Conservation (phyloP, 352 stramenopile species). For the Globisporangium splendens region DNA sequence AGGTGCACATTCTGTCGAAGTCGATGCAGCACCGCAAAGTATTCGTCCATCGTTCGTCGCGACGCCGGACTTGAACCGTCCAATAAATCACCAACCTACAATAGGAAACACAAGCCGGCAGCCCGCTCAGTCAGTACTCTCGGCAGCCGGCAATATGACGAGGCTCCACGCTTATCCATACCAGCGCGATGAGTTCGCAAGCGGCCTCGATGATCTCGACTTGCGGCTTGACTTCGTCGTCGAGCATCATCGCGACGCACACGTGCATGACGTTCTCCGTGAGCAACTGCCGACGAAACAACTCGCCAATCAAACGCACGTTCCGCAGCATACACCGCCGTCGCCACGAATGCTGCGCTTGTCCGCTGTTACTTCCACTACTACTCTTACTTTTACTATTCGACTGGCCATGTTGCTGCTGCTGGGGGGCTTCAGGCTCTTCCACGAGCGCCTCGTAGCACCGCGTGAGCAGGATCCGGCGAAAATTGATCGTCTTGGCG, state of each 20-base stretch:
- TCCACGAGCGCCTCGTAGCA: slow-evolving; percentile 82
- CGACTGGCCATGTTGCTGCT: slow-evolving; percentile 9
- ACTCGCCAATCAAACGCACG: slow-evolving; percentile 64
- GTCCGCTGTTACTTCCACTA: slow-evolving; percentile 11
- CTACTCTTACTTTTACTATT: slow-evolving; percentile 16
- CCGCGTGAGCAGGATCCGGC: slow-evolving; percentile 69
- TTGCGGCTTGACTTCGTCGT: slow-evolving; percentile 63
- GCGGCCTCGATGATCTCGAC: slow-evolving; percentile 64
- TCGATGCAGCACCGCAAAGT: slow-evolving; percentile 66
- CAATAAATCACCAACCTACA: slow-evolving; percentile 71
- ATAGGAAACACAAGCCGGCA: not conserved
- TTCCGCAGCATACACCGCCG: slow-evolving; percentile 76
- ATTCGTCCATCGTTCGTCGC: slow-evolving; percentile 79
- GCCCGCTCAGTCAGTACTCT: no score
- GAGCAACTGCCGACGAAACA: slow-evolving; percentile 74
- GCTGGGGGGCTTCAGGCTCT: slow-evolving; percentile 36
- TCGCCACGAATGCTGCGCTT: slow-evolving; percentile 58
- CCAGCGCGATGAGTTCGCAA: slow-evolving; percentile 55
- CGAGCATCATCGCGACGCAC: slow-evolving; percentile 81
- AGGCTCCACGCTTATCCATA: slow-evolving; percentile 11
- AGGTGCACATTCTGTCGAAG: slow-evolving; percentile 40
- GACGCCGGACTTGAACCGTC: slow-evolving; percentile 81
- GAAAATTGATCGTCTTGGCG: slow-evolving; percentile 83
- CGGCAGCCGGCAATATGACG: not conserved
- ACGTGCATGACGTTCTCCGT: slow-evolving; percentile 87